Percentiles rank a stretch among this genome's conserved stretches.
Conservation (phyloP, 2,329 filamentous ascomycete species). For the Waltergamsia citrina region DNA sequence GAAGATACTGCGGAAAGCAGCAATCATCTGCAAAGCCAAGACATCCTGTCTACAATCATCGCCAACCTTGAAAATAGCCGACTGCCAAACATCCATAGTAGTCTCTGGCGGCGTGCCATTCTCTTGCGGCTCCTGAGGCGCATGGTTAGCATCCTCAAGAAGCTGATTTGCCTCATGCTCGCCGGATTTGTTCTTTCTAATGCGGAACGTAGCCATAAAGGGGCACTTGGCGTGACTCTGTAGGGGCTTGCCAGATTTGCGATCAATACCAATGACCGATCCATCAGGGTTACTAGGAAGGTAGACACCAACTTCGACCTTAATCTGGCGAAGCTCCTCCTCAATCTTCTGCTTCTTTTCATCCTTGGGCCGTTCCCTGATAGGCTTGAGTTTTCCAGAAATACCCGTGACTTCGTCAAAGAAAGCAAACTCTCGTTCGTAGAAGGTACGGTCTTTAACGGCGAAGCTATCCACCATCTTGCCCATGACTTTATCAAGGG, state of each 20-base stretch:
- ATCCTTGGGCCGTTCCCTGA: constrained; percentile 83
- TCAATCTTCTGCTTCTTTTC: constrained; percentile 99
- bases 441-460: constrained; percentile 70
- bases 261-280: constrained; percentile 93
- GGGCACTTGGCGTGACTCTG: constrained; percentile 98
- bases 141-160: constrained; percentile 28
- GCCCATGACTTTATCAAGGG: constrained; percentile 79
- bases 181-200: constrained; percentile 64
- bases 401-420: constrained; percentile 95
- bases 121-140: constrained; percentile 14
- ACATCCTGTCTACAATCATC: constrained; percentile 98
- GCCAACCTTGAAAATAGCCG: constrained; percentile 98
- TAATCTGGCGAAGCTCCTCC: constrained; percentile 93
- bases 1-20: constrained; percentile 95
- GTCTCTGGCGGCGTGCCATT: constrained; percentile 23
- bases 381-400: constrained; percentile 89
- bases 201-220: constrained; percentile 98
- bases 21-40: constrained; percentile 93
- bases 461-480: constrained; percentile 80
- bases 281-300: constrained; percentile 95
- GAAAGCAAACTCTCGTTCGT: constrained; percentile 92
- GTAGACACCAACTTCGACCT: constrained; percentile 95
- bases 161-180: constrained; percentile 43
- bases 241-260: constrained; percentile 93
- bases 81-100: constrained; percentile 94